Evolutionary conservation across 2,329 filamentous ascomycete genomes (phyloP).

Genomic region (Fusarium sp.): DNA sequence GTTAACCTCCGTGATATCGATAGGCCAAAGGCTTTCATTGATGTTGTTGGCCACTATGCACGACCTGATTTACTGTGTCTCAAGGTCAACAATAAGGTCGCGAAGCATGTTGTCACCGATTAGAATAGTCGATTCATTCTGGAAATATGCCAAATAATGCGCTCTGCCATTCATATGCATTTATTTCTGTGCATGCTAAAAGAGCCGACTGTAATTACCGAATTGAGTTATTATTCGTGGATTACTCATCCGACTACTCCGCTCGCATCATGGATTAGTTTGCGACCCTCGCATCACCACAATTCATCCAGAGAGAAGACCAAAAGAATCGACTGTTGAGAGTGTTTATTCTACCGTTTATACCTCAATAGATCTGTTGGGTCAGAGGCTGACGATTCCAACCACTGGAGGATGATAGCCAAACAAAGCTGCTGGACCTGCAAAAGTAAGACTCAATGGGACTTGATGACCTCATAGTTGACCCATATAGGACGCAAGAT

Average conservation of each 20-base stretch:
- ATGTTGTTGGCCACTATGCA: slow-evolving; percentile 11
- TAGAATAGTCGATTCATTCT: background rate
- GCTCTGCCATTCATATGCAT: too few relatives aligned
- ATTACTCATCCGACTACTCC: background rate
- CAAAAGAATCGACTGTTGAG: too few relatives aligned
- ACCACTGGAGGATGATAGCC: background rate
- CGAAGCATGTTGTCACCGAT: slow-evolving; percentile 1
- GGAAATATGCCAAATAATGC: too few relatives aligned
- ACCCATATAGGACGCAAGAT: background rate
- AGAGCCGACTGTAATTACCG: background rate
- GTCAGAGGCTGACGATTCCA: too few relatives aligned
- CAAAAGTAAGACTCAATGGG: background rate
- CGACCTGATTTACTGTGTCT: slow-evolving; percentile 4
- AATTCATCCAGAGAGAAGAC: background rate
- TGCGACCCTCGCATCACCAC: too few relatives aligned
- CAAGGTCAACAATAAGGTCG: slow-evolving; percentile 9
- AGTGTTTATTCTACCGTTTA: too few relatives aligned
- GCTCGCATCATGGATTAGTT: too few relatives aligned
- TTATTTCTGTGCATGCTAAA: too few relatives aligned
- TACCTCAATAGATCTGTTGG: too few relatives aligned
- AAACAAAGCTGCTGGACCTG: slow-evolving; percentile 9
- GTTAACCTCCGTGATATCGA: slow-evolving; percentile 2
- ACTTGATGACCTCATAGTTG: background rate
- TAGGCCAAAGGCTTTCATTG: slow-evolving; percentile 7
- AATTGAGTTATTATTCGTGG: slow-evolving; percentile 1